Evolutionary conservation across 1,284 basidiomycete genomes (phyloP), one percentile per base, ranked within the genome.

Genomic region (Apiotrichum gamsii): DNA sequence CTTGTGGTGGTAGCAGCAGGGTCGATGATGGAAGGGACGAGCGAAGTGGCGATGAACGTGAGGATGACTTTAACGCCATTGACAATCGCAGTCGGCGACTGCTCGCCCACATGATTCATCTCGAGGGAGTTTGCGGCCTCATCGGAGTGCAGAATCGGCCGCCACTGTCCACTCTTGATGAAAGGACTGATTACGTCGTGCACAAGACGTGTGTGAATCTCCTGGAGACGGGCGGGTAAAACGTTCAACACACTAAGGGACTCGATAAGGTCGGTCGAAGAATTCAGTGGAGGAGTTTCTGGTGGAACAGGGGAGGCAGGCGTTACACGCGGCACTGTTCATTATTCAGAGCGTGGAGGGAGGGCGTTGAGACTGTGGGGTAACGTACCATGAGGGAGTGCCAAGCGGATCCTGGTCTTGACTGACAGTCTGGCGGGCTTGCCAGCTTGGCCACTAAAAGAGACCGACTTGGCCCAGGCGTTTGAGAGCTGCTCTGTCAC

Each of bases 401-500:
- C 25, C 8, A 28, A 11, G 8, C 11, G 6, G 8, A 28, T 6
- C 11, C 25, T 28, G 8, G 8, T 28, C 25, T 28, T 28, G 25
- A 28, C 25, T 28, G 25, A 28, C 25, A 28, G 11, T 11, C 11
- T 6, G 6, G 25, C 8, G 6, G 25, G 25, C 25, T 28, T 11
- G 25, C 25, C 11, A 28, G 25, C 8, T 11, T 28, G 25, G 11
- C 25, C 11, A 6, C 8, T 11, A 11, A 47, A 28, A 4, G 52
- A 49, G 13, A 65, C 44, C 3, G 57, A 54, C 13, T 51, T 36
- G 3, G 31, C 24, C 36, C 59, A 61, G 0, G 59, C 64, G n/a
- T 59, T 59, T 0, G 18, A 29, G 33, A 30, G 48, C 52, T 56
- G 24, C 33, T 40, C 61, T 52, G 34, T 15, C 2, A 37, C 16